Evolutionary conservation across 768 basidiomycete genomes (phyloP).

Genomic region (Pleurotus ostreatus): DNA sequence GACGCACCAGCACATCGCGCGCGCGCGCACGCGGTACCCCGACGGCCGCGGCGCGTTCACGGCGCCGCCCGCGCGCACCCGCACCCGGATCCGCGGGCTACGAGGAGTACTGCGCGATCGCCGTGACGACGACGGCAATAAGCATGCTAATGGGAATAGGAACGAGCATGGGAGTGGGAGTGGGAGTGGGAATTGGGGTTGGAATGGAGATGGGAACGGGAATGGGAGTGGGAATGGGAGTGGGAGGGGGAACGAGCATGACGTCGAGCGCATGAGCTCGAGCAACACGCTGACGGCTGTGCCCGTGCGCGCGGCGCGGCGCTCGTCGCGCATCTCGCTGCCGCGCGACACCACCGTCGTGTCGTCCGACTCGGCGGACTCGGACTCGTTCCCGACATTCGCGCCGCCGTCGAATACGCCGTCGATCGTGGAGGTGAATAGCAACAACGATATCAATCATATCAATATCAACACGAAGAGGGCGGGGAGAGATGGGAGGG

Average conservation of each 20-base stretch:
- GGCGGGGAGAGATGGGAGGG: too few relatives aligned
- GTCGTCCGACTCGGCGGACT: constrained; percentile 4
- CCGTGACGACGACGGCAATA: too few relatives aligned
- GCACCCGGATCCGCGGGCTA: background rate
- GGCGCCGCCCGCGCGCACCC: constrained; percentile 13
- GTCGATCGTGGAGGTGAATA: background rate
- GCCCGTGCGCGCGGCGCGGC: background rate
- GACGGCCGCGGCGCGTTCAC: constrained; percentile 11
- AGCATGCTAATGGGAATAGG: too few relatives aligned
- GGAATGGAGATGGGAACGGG: too few relatives aligned
- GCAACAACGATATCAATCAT: too few relatives aligned
- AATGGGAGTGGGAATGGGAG: too few relatives aligned
- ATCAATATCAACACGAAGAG: too few relatives aligned
- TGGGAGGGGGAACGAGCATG: too few relatives aligned
- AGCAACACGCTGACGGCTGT: constrained; percentile 12
- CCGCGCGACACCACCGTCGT: background rate
- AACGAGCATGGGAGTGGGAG: too few relatives aligned
- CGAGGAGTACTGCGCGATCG: too few relatives aligned
- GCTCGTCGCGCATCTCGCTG: background rate
- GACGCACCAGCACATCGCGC: constrained; percentile 32
- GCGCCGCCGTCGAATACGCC: constrained; percentile 10
- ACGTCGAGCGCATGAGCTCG: constrained; percentile 17
- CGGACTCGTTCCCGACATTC: constrained; percentile 11
- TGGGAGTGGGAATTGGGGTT: too few relatives aligned
- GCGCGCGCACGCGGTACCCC: constrained; percentile 26